Base-by-base conservation (phyloP, 768 basidiomycete genomes). In the Lactarius psammicola region DNA sequence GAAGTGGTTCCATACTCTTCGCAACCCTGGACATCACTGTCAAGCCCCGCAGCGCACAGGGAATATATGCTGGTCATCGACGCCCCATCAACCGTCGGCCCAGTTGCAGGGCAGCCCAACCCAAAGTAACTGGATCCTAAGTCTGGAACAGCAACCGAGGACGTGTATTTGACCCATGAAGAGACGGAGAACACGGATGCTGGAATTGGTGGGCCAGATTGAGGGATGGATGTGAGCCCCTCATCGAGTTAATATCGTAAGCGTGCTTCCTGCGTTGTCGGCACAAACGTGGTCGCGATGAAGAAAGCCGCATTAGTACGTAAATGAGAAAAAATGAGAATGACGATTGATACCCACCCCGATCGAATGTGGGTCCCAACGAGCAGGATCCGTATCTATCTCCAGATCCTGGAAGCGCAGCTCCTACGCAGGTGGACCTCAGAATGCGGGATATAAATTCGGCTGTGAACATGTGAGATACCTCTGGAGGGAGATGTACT, bases 231-330 rank as follows among this genome's bases (percentile, higher is more conserved):
- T 5, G 55, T 18, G 23, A 28, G 55, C 5, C 62, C 55, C n/a
- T 31, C n/a, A n/a, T 63, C 62, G n/a, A 57, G 18, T 42, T 63
- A 63, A 30, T 57, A 15, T 20, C 44, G 42, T 44, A 31, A 63
- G 44, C 62, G 62, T 17, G 23, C 26, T 33, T 63, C 62, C 62
- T 63, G 34, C 10, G 23, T 15, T 17, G 6, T 17, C 30, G 28
- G 4, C 11, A 49, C 46, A 23, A 51, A 51, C 23, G 23, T 49
- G 10, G n/a, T 23, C n/a, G 1, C 49, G 26, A 15, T 26, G 13
- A 23, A 56, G 54, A 1, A 33, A 55, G 15, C 10, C 23, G 15
- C 51, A 53, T 53, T 11, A 11, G 28, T 6, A 11, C 28, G 18
- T 54, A 31, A 0, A n/a, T n/a, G n/a, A n/a, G n/a, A n/a, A n/a